These are phyloP conservation scores for Vanderwaltozyma polyspora DNA, from an alignment of 805 yeast genomes.

Conservation along the genomic window DNA sequence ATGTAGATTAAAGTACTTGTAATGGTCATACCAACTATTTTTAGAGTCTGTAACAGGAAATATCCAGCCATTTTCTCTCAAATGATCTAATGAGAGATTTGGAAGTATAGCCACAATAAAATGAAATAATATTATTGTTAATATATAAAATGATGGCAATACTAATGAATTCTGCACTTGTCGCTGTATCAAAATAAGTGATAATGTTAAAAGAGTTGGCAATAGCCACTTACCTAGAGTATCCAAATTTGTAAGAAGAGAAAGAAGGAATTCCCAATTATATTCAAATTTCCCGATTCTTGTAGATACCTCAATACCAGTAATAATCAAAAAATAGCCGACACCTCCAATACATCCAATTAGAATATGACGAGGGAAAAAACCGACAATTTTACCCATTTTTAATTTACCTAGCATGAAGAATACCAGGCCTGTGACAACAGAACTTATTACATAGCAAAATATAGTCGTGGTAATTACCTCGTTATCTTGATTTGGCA, in stretches of 20 bases:
- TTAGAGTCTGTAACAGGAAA: conserved; percentile 43
- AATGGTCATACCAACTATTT: conserved; percentile 88
- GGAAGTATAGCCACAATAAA: conserved; percentile 55
- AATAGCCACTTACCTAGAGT: conserved; percentile 54
- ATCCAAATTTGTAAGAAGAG: conserved; percentile 28
- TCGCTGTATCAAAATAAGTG: conserved; percentile 54
- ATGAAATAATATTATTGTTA: conserved; percentile 62
- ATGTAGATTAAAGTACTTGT: conserved; percentile 55
- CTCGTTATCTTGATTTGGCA: conserved; percentile 39
- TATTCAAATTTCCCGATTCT: conserved; percentile 64
- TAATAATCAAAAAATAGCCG: conserved; percentile 80
- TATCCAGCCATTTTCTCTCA: conserved; percentile 76
- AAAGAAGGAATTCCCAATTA: conserved; percentile 42
- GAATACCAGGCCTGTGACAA: conserved; percentile 80
- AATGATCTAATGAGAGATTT: conserved; percentile 43
- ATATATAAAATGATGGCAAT: conserved; percentile 71
- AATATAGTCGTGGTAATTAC: conserved; percentile 78
- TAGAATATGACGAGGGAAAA: conserved; percentile 89
- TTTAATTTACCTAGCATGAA: conserved; percentile 63
- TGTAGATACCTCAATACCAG: conserved; percentile 88
- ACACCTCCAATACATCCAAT: conserved; percentile 99
- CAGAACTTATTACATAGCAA: conserved; percentile 70
- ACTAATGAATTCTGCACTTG: conserved; percentile 54
- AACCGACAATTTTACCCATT: conserved; percentile 81
- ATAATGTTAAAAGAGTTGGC: conserved; percentile 53